Evolutionary conservation across 1,139 yeast species (phyloP), one percentile per base, ranked within the genome.

Genomic region (Candida tropicalis): DNA sequence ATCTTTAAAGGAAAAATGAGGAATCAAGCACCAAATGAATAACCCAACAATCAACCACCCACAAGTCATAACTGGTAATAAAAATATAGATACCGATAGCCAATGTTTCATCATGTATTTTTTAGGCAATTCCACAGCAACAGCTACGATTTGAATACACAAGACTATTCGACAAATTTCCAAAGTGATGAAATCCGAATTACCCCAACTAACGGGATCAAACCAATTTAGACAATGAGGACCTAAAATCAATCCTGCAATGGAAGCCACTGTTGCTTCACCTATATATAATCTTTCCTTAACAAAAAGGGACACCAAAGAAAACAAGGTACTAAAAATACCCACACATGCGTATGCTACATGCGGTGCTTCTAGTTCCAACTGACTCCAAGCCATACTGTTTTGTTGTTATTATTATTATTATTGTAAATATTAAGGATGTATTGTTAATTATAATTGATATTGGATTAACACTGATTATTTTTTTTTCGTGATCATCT

Each of bases 141-240:
- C 98, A 10, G 98, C 98, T 56, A 93, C 95, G 57, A 93, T 93
- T 68, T 93, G 98, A 43, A 93, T 82, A 62, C 96, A 87, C 55
- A 93, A 70, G 10, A 91, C 96, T 18, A 93, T 81, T 49, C 99
- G 77, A 50, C 96, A 85, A 22, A 93, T 76, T 60, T 93, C 99
- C 51, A 93, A 70, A 0, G 99, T 93, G 51, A 93, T 84, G 48
- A 77, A 77, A 59, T 90, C 96, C 3, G 88, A 71, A 58, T 91
- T 87, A 1, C 98, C 98, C 99, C 99, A 93, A 16, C 82, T 72
- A 8, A 82, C 65, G 2, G 99, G 99, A 48, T 85, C 66, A 57
- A 93, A 88, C 97, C 98, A 90, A 51, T 83, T 68, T 31, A 91
- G 65, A 65, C 96, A 87, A 59, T 90, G 96, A 0, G 98, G 98